These are phyloP conservation scores for Echinochloa phyllopogon DNA, from an alignment of 176 grass and related monocot species.

Conservation along the genomic window DNA sequence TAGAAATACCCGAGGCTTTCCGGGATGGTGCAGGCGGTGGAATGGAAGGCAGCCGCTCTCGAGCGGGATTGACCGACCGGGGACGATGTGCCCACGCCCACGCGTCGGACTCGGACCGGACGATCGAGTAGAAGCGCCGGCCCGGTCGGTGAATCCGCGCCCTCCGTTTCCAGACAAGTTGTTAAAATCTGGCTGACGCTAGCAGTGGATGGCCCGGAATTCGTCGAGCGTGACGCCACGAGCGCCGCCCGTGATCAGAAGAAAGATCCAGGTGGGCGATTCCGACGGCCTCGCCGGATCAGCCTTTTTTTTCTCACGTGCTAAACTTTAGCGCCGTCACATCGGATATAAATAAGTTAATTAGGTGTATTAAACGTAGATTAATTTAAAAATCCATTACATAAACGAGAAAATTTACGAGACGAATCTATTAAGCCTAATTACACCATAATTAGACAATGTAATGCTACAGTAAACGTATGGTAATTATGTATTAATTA, in stretches of 20 bases:
- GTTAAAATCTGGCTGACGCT: neutral
- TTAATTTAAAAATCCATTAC: too few relatives aligned
- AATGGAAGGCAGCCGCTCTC: neutral
- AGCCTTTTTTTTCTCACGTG: too few relatives aligned
- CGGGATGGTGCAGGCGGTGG: neutral
- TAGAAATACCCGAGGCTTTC: neutral
- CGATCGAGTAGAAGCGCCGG: too few relatives aligned
- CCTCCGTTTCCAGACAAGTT: neutral
- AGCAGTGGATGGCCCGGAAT: neutral
- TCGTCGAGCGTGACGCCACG: constrained; percentile 7
- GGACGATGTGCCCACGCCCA: neutral
- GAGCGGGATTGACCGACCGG: neutral
- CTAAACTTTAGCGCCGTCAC: too few relatives aligned
- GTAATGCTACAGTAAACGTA: too few relatives aligned
- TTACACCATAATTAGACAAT: too few relatives aligned
- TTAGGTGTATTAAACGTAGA: too few relatives aligned
- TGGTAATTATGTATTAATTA: too few relatives aligned
- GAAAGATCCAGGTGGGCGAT: neutral
- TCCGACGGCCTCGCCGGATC: neutral
- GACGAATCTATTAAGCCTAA: too few relatives aligned
- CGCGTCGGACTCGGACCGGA: neutral
- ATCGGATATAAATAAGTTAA: too few relatives aligned
- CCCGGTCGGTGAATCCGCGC: neutral
- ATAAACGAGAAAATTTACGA: too few relatives aligned
- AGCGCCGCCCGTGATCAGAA: neutral